These are phyloP conservation scores for Trametes sanguinea DNA, from an alignment of 768 basidiomycete species.

Conservation along the genomic window DNA sequence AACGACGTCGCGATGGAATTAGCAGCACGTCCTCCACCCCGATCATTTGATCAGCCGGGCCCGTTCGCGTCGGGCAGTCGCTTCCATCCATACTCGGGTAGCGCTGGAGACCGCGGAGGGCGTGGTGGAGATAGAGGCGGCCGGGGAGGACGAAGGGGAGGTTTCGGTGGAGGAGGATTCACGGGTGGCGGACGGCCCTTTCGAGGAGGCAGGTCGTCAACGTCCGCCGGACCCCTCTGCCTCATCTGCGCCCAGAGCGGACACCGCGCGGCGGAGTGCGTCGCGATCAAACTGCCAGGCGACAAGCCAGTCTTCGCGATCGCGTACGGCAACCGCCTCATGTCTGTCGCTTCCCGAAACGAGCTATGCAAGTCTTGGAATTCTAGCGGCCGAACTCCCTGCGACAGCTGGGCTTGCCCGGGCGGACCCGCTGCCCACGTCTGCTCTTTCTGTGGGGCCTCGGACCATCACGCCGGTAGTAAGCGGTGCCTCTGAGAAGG, in stretches of 20 bases:
- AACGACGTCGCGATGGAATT: background rate
- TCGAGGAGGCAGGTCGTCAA: background rate
- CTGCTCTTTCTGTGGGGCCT: slow-evolving; percentile 19
- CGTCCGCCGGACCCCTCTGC: slow-evolving; percentile 7
- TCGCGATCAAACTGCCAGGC: background rate
- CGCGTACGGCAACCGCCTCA: background rate
- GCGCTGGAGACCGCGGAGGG: background rate
- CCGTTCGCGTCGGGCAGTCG: background rate
- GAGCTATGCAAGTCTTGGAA: slow-evolving; percentile 14
- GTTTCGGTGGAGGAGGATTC: too few species aligned
- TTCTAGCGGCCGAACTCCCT: background rate
- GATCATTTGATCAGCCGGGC: too few species aligned
- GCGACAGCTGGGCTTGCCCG: background rate
- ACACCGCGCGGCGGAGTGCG: slow-evolving; percentile 4
- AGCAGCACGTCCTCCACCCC: background rate
- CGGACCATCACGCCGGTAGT: slow-evolving; percentile 13
- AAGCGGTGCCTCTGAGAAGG: slow-evolving; percentile 16
- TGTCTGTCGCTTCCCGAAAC: background rate
- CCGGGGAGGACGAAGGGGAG: too few species aligned
- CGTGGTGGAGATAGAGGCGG: too few species aligned
- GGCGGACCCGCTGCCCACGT: background rate
- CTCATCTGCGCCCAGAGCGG: slow-evolving; percentile 14
- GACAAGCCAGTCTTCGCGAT: background rate
- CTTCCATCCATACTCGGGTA: background rate
- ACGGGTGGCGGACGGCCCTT: background rate